A percentile compares a stretch with the other conserved stretches of the same genome.
These are phyloP conservation scores for Xylariales sp. DNA, from an alignment of 2,329 filamentous ascomycete genomes.

Conservation along the genomic window DNA sequence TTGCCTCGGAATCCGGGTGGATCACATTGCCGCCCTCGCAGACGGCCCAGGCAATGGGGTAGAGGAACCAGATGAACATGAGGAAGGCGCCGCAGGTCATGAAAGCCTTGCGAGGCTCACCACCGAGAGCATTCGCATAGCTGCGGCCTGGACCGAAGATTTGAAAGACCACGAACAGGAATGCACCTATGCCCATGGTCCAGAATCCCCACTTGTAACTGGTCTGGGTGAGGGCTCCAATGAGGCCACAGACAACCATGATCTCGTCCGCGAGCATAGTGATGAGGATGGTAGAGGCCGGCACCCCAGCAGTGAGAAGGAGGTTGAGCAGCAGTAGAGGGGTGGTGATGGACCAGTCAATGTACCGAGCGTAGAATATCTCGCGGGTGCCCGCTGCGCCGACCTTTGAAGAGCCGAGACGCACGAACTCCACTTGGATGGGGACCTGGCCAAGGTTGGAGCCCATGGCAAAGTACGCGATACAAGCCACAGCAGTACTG, in stretches of 20 bases:
- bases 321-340: slow-evolving; percentile 60
- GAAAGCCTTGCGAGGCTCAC: slow-evolving; percentile 49
- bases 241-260: slow-evolving; percentile 64
- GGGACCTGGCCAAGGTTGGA: slow-evolving; percentile 60
- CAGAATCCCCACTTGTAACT: slow-evolving; percentile 68
- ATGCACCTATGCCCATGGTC: slow-evolving; percentile 47
- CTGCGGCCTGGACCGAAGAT: slow-evolving; percentile 50
- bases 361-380: slow-evolving; percentile 64
- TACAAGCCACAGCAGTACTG: slow-evolving; percentile 53
- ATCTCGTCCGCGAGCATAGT: slow-evolving; percentile 59
- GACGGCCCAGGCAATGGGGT: slow-evolving; percentile 61
- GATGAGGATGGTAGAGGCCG: slow-evolving; percentile 59
- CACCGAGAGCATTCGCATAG: slow-evolving; percentile 51
- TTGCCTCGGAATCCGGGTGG: slow-evolving; percentile 59
- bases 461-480: slow-evolving; percentile 65
- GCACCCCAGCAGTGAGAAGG: slow-evolving; percentile 59
- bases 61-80: slow-evolving; percentile 59
- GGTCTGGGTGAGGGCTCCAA: slow-evolving; percentile 59
- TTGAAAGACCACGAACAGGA: slow-evolving; percentile 58
- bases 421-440: slow-evolving; percentile 55
- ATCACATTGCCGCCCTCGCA: slow-evolving; percentile 63
- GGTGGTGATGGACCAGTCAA: slow-evolving; percentile 61
- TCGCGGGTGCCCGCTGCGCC: slow-evolving; percentile 50
- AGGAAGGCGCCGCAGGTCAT: slow-evolving; percentile 53
- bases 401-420: slow-evolving; percentile 31